Base-by-base conservation (phyloP, 306 rosid species). In the Ochetophila trinervis region DNA sequence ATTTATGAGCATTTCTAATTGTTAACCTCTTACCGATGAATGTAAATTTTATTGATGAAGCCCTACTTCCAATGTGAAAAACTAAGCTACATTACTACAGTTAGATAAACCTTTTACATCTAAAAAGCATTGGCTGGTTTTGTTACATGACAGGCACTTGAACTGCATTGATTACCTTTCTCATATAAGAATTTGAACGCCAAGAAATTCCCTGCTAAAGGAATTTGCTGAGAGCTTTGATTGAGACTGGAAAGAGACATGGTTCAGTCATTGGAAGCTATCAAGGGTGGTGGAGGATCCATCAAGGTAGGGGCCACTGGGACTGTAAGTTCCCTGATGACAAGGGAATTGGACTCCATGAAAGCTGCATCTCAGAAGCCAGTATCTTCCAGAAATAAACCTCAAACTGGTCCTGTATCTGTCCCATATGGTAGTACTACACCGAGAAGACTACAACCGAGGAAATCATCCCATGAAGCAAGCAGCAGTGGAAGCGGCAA, bases 201-300 rank as follows among this genome's bases (percentile, higher is more conserved):
- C 37, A 22, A 47, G 56, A 47, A 58, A 22, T 30, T 48, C 45
- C 60, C 47, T 77, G 42, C 52, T 49, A 50, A 30, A 57, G 74
- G 70, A 60, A 44, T 63, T 65, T 63, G 67, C 73, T 69, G 34
- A 57, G 66, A 79, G 65, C 36, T 57, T 61, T 24, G 16, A 32
- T 70, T 60, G 60, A 63, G 76, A 74, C 72, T 55, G 71, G 74
- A 66, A 44, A 60, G 62, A 73, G 45, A 68, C 72, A 86, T 90
- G 99, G 88, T 88, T 84, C 88, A 84, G 72, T 80, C 79, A 34
- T 71, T 84, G 51, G 87, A 94, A 78, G 72, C 83, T 60, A 76
- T 82, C 19, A 90, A 86, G 69, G 88, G 85, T 17, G 86, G 96
- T 71, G 96, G 96, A 63, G 96, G 91, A 60, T 88, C 97, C 73